Evolutionary conservation across 257 asterid genomes (phyloP), one percentile per base, ranked within the genome.

Genomic region (Voacanga thouarsii): DNA sequence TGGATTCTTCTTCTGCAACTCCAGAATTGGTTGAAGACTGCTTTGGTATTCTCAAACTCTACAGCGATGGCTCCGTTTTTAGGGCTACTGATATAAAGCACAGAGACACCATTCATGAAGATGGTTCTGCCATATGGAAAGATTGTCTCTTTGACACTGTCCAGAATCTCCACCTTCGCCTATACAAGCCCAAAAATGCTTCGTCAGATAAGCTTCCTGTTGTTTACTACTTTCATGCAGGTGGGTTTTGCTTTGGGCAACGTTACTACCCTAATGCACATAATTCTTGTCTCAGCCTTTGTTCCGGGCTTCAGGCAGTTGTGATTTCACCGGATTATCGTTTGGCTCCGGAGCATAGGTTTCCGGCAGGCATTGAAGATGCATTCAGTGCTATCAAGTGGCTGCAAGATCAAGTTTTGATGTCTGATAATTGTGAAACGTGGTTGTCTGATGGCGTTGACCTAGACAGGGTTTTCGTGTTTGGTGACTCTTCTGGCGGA

Each of bases 41-140:
- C 47, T 57, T 80, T 2, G 94, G 94, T 24, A 10, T 88, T 2
- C 72, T 91, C 30, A 87, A 85, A 65, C 66, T 91, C 9, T 67
- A 68, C 41, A 91, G 91, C 78, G 92, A 91, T 77, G 96, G 96
- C 77, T 83, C 96, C 69, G 65, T 91, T 82, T 78, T 41, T 78
- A 85, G 96, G 37, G 19, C 56, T 12, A 28, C 50, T 0, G 41
- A 71, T 11, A 18, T 12, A 19, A 57, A 69, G 16, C 55, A 39
- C 37, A 19, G 16, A 7, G 30, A 12, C n/a, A 2, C 26, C 37
- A 55, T 76, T 44, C 78, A 77, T 12, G 82, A 83, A 50, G 82
- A 83, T 49, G 76, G 78, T 30, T 66, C 86, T 4, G 67, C 45
- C 71, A 28, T 37, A 3, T 83, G 84, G 84, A 75, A 77, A 73